Conservation (phyloP, 768 basidiomycete species). For the Infundibulicybe gibba region DNA sequence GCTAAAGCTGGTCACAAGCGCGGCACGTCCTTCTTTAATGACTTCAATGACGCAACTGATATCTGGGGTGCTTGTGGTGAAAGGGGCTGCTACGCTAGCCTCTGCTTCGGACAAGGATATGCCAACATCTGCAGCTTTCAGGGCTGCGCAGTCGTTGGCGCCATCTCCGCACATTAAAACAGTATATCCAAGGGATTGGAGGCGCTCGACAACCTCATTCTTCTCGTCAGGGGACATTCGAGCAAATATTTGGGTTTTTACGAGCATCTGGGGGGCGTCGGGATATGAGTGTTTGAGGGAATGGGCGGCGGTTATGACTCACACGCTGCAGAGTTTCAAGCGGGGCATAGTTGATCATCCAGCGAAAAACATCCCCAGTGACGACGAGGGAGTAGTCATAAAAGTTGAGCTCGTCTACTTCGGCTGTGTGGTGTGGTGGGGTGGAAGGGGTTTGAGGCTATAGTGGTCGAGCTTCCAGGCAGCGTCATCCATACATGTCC, state of each 20-base stretch:
- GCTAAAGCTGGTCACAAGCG: conserved; percentile 96
- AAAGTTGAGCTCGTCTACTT: conserved; percentile 67
- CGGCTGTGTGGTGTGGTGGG: conserved; percentile 71
- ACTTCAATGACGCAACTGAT: conserved; percentile 95
- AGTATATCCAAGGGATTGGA: conserved; percentile 91
- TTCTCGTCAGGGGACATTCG: conserved; percentile 99
- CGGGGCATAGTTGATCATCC: conserved; percentile 96
- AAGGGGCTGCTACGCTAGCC: conserved; percentile 97
- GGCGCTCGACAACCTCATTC: conserved; percentile 93
- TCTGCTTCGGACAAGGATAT: conserved; percentile 97
- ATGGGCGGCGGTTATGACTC: conserved; percentile 16
- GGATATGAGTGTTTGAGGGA: not conserved
- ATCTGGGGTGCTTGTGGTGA: conserved; percentile 91
- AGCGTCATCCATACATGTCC: conserved; percentile 90
- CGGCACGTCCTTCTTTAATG: conserved; percentile 94
- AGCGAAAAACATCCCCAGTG: conserved; percentile 94
- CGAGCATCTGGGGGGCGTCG: conserved; percentile 74
- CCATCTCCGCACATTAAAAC: conserved; percentile 99
- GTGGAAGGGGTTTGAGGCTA: conserved; percentile 75
- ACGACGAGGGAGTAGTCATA: conserved; percentile 90
- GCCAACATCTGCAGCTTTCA: conserved; percentile 98
- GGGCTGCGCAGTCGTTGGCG: conserved; percentile 96
- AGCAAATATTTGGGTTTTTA: conserved; percentile 94
- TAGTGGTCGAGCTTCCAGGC: conserved; percentile 84
- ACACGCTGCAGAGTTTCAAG: conserved; percentile 93